Percentiles rank a stretch among this genome's conserved stretches.
Evolutionary conservation across 768 basidiomycete genomes (phyloP).

Genomic region (Mycena capillaripes): DNA sequence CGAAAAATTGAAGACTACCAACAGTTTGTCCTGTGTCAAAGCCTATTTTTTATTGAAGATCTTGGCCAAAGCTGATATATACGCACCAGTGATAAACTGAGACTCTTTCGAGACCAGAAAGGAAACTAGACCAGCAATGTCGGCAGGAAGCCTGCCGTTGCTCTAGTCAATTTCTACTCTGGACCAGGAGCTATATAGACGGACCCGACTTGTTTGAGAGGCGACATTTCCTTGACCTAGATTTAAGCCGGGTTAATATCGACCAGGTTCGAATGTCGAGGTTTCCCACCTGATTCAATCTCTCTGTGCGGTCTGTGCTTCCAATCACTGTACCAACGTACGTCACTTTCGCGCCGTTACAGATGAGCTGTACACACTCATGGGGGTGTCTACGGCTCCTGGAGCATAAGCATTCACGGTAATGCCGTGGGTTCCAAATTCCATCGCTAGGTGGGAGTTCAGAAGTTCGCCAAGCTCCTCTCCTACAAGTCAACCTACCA

Average conservation of each 20-base stretch:
- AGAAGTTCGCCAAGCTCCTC: not conserved
- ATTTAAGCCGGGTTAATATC: not conserved
- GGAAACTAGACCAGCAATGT: conserved; percentile 45
- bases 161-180: not conserved
- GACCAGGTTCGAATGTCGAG: not conserved
- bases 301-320: not conserved
- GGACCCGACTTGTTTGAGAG: conserved; percentile 15
- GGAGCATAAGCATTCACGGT: conserved; percentile 47
- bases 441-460: conserved; percentile 40
- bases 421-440: conserved; percentile 43
- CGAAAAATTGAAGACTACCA: not conserved
- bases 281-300: not conserved
- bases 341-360: not conserved
- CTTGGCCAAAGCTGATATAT: not conserved
- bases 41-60: not conserved
- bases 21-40: conserved; percentile 22
- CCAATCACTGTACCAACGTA: not conserved
- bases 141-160: conserved; percentile 25
- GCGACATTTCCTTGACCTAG: conserved; percentile 15
- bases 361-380: conserved; percentile 8
- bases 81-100: conserved; percentile 45
- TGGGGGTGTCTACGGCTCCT: conserved; percentile 30
- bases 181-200: not conserved
- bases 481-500: conserved; percentile 36
- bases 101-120: conserved; percentile 47